phyloP scores from a whole-genome alignment of 2,329 filamentous ascomycete species.

The Aspergillus ibericus region DNA sequence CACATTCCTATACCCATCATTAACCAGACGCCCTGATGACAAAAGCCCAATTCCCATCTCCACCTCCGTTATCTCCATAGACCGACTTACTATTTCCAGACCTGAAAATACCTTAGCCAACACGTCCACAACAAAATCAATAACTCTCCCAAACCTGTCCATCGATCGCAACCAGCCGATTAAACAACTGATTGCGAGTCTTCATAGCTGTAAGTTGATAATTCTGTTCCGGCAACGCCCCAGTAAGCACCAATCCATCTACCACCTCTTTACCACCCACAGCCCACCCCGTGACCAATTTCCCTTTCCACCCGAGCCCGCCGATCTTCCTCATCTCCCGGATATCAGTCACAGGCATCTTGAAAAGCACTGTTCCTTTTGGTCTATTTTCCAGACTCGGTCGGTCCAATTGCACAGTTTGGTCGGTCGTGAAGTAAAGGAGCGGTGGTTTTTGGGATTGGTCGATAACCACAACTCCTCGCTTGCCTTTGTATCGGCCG shows the following conservation, averaged over 20 bases:
- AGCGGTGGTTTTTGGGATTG: constrained; percentile 36
- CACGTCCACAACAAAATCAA: constrained; percentile 44
- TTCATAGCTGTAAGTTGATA: constrained; percentile 70
- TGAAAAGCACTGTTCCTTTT: constrained; percentile 63
- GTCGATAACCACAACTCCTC: constrained; percentile 69
- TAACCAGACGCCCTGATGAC: background rate
- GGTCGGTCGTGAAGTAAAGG: constrained; percentile 61
- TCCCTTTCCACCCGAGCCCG: constrained; percentile 81
- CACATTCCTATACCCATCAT: background rate
- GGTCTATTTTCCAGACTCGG: constrained; percentile 53
- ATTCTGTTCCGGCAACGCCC: constrained; percentile 53
- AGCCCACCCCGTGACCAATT: constrained; percentile 78
- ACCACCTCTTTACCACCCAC: constrained; percentile 67
- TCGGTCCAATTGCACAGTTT: constrained; percentile 35
- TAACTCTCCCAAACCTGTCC: constrained; percentile 81
- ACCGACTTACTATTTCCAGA: constrained; percentile 22
- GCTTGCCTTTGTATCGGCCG: constrained; percentile 67
- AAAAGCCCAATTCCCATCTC: background rate
- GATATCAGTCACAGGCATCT: constrained; percentile 69
- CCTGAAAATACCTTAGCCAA: constrained; percentile 20
- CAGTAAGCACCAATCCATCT: constrained; percentile 69
- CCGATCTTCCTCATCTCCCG: constrained; percentile 75
- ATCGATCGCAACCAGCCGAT: constrained; percentile 68
- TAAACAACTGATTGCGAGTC: constrained; percentile 72
- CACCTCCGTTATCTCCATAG: no score